A percentile compares a stretch with the other conserved stretches of the same genome.
phyloP scores from a whole-genome alignment of 2,329 filamentous ascomycete genomes.

The Colletotrichum navitas region DNA sequence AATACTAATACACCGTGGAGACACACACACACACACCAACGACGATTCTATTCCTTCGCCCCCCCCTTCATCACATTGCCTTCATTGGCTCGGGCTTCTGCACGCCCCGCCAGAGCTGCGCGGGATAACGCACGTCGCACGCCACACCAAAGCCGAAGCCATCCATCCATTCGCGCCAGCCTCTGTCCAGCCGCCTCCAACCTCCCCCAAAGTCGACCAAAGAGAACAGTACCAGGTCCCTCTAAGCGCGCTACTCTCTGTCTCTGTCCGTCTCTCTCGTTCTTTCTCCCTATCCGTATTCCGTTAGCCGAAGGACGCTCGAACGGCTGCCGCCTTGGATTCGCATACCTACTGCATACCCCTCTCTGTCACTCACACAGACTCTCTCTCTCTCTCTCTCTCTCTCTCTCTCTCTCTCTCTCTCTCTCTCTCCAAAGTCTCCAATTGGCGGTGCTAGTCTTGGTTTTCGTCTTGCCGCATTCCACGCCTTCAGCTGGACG shows the following conservation, averaged over 20 bases:
- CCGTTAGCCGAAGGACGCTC: slow-evolving; percentile 21
- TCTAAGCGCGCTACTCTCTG: slow-evolving; percentile 32
- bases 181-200: slow-evolving; percentile 12
- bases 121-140: slow-evolving; percentile 22
- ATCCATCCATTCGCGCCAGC: slow-evolving; percentile 7
- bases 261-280: background rate
- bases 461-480: slow-evolving; percentile 2
- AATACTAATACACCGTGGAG: background rate
- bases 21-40: background rate
- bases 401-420: background rate
- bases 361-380: slow-evolving; percentile 1
- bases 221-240: background rate
- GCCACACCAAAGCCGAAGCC: background rate
- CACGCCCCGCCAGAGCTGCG: slow-evolving; percentile 36
- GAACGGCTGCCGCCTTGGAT: background rate
- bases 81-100: slow-evolving; percentile 35
- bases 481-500: slow-evolving; percentile 1
- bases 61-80: slow-evolving; percentile 23
- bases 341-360: slow-evolving; percentile 15
- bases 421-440: slow-evolving; percentile 11
- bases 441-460: background rate
- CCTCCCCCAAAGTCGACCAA: background rate
- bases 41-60: background rate
- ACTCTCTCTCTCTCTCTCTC: background rate
- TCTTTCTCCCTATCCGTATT: background rate